A percentile compares a stretch with the other conserved stretches of the same genome.
Evolutionary conservation across 2,329 filamentous ascomycete genomes (phyloP).

Genomic region (Phaeosphaeria sp.): DNA sequence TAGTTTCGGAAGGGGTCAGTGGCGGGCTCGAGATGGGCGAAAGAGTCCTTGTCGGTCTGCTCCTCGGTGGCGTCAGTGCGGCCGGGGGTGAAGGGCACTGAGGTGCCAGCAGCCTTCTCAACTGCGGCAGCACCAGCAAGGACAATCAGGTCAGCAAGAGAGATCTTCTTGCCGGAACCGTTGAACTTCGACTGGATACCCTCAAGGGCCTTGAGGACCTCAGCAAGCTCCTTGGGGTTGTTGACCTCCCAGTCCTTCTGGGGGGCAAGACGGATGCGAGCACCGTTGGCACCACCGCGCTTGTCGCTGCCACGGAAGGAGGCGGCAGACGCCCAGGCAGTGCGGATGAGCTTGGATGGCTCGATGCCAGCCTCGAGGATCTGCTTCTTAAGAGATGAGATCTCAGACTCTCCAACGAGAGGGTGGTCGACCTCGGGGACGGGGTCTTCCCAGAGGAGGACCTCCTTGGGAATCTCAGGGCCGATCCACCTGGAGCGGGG

Average conservation of each 20-base stretch:
- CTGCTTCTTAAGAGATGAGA: constrained; percentile 71
- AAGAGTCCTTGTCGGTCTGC: constrained; percentile 72
- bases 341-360: constrained; percentile 66
- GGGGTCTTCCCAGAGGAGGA: constrained; percentile 77
- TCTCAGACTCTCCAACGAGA: constrained; percentile 67
- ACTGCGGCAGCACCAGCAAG: constrained; percentile 74
- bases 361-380: constrained; percentile 70
- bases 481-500: constrained; percentile 74
- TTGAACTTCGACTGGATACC: constrained; percentile 72
- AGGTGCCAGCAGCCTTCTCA: constrained; percentile 71
- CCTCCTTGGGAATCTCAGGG: constrained; percentile 74
- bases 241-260: constrained; percentile 77
- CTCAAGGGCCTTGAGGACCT: constrained; percentile 69
- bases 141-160: constrained; percentile 79
- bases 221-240: constrained; percentile 70
- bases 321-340: constrained; percentile 46
- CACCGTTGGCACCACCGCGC: constrained; percentile 82
- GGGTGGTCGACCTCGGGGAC: constrained; percentile 66
- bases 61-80: constrained; percentile 75
- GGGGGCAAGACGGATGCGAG: constrained; percentile 75
- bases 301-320: constrained; percentile 69
- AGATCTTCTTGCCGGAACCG: constrained; percentile 72
- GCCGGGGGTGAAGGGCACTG: constrained; percentile 76
- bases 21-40: constrained; percentile 70
- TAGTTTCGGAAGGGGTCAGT: constrained; percentile 85